Percentiles rank a stretch among this genome's conserved stretches.
Conservation (phyloP, 208 protist genomes). For the Novymonas esmeraldas region DNA sequence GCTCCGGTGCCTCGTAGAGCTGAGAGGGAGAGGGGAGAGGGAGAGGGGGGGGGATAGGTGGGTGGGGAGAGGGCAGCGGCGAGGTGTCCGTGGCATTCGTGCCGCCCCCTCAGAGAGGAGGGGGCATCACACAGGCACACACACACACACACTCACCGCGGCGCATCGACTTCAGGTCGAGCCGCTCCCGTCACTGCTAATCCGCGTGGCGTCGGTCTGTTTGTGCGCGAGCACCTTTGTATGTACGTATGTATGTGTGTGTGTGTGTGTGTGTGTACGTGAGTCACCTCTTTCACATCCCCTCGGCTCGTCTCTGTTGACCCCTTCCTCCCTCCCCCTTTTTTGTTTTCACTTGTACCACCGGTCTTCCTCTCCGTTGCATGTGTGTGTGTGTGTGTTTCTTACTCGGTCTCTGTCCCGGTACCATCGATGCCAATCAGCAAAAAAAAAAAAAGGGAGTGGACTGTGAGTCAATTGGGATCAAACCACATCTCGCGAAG, state of each 20-base stretch:
- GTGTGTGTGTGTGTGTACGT: no score
- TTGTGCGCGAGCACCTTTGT: no score
- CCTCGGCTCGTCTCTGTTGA: background rate
- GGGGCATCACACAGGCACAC: no score
- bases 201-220: no score
- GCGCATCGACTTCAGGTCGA: no score
- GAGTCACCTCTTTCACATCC: no score
- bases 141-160: background rate
- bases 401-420: background rate
- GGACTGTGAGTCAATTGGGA: no score
- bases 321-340: background rate
- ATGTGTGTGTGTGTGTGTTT: background rate
- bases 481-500: background rate
- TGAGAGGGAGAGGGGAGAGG: background rate
- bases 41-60: background rate
- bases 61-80: no score
- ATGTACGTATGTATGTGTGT: no score
- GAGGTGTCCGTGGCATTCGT: background rate
- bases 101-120: no score
- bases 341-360: background rate
- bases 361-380: background rate
- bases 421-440: background rate
- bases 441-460: background rate
- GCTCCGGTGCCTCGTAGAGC: constrained; percentile 21
- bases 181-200: no score